Percentiles rank a stretch among this genome's conserved stretches.
Conservation (phyloP, 352 stramenopile genomes). For the Globisporangium recalcitrans region DNA sequence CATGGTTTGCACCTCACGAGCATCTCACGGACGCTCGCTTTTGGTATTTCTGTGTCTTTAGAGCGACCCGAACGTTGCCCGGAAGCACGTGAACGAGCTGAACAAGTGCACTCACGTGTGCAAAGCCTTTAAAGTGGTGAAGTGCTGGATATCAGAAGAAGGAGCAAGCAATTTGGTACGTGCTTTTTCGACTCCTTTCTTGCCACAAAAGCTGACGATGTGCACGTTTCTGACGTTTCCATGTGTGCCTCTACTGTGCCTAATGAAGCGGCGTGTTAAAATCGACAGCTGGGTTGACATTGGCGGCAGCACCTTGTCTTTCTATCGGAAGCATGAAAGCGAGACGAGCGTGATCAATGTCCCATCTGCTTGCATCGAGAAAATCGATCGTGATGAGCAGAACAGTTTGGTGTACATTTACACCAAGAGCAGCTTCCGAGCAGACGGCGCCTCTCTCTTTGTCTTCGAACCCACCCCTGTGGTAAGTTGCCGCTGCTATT, state of each 20-base stretch:
- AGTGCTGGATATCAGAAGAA: conserved; percentile 28
- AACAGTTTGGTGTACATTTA: conserved; percentile 21
- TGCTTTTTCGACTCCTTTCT: no score
- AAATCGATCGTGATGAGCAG: conserved; percentile 29
- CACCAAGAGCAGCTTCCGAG: conserved; percentile 12
- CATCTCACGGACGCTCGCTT: not conserved
- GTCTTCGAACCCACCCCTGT: conserved; percentile 9
- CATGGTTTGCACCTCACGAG: not conserved
- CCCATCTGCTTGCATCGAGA: conserved; percentile 40
- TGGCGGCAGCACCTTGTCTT: conserved; percentile 35
- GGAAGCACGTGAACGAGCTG: conserved; percentile 26
- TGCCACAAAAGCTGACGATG: not conserved
- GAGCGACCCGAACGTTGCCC: conserved; percentile 12
- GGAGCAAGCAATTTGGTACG: conserved; percentile 23
- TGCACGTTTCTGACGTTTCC: not conserved
- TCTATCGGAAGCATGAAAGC: conserved; percentile 38
- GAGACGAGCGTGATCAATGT: conserved; percentile 52
- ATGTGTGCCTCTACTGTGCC: not conserved
- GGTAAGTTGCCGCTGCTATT: not conserved
- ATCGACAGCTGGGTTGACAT: conserved; percentile 57
- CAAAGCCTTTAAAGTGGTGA: conserved; percentile 21
- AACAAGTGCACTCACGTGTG: conserved; percentile 22
- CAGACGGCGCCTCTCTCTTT: conserved; percentile 13
- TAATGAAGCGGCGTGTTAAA: conserved; percentile 27
- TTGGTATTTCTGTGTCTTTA: conserved; percentile 1